A percentile compares a stretch with the other conserved stretches of the same genome.
phyloP scores from a whole-genome alignment of 345 rosid species.

The Abelmoschus esculentus region DNA sequence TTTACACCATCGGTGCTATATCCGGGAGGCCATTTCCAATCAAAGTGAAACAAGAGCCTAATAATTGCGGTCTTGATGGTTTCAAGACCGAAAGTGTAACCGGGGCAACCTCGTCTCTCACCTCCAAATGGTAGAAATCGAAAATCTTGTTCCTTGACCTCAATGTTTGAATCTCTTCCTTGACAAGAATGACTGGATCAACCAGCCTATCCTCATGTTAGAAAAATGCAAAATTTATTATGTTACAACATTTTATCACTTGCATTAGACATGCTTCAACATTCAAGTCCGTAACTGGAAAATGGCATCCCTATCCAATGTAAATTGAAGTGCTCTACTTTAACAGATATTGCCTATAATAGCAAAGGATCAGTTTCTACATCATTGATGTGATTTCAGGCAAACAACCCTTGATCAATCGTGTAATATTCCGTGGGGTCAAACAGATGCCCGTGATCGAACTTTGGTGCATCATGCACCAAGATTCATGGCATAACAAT shows the following conservation, averaged over 20 bases:
- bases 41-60: too few species aligned
- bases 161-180: too few species aligned
- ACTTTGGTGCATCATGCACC: conserved; percentile 47
- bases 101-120: too few species aligned
- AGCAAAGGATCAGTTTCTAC: background rate
- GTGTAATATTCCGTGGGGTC: conserved; percentile 55
- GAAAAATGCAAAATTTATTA: background rate
- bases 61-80: too few species aligned
- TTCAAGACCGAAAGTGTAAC: too few species aligned
- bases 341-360: background rate
- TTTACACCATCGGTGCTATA: too few species aligned
- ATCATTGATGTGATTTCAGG: conserved; percentile 15
- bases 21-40: too few species aligned
- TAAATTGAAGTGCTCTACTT: background rate
- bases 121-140: too few species aligned
- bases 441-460: conserved; percentile 42
- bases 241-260: background rate
- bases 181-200: background rate
- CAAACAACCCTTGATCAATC: conserved; percentile 57
- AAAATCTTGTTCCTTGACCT: too few species aligned
- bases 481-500: conserved; percentile 34
- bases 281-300: background rate
- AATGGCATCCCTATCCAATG: background rate
- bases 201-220: background rate
- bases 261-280: background rate